Base-by-base conservation (phyloP, 441 rosid species). In the Daphne laureola region DNA sequence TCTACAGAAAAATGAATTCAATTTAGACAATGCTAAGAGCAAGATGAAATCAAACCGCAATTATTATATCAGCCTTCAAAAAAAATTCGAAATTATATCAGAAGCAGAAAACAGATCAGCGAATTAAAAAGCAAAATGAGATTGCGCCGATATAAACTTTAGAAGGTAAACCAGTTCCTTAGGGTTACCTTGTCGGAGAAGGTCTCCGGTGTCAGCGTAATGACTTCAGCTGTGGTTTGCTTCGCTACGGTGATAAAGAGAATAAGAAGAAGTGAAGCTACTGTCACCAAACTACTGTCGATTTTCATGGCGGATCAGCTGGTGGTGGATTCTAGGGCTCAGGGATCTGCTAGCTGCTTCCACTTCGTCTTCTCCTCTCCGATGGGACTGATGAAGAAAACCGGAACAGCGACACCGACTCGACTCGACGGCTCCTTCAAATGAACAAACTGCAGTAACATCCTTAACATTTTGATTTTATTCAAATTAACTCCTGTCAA, bases 151-250 rank as follows among this genome's bases (percentile, higher is more conserved):
- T 31, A 31, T 1, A 31, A 9, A 31, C 9, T 31, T 31, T 1
- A 31, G 11, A 31, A 31, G 11, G 11, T 31, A 7, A 31, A 31
- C 38, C 11, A 31, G 11, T 31, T 7, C 2, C n/a, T 55, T 14
- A 8, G 17, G 16, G 13, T 43, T 65, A 92, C 98, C 94, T 92
- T 92, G 71, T 86, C 98, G 44, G 90, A 78, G 81, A 88, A 92
- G 50, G 95, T 92, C 53, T 88, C 95, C 5, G 82, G 84, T 5
- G 86, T 88, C 62, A 88, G 82, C 62, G 95, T 75, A 59, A 92
- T 78, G 65, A 92, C 94, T 77, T 88, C 98, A 7, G 96, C 81
- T 60, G 65, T 43, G 3, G 74, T 36, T 17, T 15, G 17, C 12
- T 42, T 63, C 5, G 54, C 17, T 14, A 50, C 1, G 17, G 64